phyloP scores from a whole-genome alignment of 345 rosid species.

The Durio zibethinus region DNA sequence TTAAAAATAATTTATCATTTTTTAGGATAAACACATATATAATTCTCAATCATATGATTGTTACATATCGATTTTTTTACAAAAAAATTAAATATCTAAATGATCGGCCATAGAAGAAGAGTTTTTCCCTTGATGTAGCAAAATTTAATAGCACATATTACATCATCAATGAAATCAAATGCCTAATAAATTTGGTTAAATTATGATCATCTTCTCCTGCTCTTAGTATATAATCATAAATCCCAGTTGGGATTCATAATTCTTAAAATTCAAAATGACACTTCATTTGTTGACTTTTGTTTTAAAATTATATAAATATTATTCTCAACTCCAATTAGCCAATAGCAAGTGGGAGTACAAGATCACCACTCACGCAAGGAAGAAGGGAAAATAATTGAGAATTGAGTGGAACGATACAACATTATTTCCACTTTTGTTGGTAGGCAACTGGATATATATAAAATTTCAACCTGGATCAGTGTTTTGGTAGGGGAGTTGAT shows the following conservation, averaged over 20 bases:
- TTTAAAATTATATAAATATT: not conserved
- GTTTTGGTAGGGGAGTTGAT: not conserved
- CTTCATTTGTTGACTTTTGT: not conserved
- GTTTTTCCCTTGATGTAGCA: not conserved
- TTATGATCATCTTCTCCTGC: not conserved
- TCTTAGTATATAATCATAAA: not conserved
- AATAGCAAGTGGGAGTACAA: not conserved
- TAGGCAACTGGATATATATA: not conserved
- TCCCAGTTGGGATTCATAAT: not conserved
- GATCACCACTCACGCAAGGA: not conserved
- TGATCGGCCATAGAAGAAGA: not conserved
- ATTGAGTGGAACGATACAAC: not conserved
- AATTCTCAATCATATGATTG: too few relatives aligned
- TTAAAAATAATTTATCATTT: too few relatives aligned
- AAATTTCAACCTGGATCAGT: not conserved
- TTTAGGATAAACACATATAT: too few relatives aligned
- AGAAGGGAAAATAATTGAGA: not conserved
- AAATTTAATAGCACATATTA: not conserved
- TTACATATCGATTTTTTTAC: too few relatives aligned
- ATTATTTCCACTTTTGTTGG: not conserved
- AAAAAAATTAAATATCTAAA: too few relatives aligned
- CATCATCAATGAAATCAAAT: not conserved
- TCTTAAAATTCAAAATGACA: not conserved
- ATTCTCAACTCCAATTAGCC: not conserved
- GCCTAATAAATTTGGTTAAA: not conserved